Evolutionary conservation across 1,284 basidiomycete genomes (phyloP).

Genomic region (Ganoderma leucocontextum): DNA sequence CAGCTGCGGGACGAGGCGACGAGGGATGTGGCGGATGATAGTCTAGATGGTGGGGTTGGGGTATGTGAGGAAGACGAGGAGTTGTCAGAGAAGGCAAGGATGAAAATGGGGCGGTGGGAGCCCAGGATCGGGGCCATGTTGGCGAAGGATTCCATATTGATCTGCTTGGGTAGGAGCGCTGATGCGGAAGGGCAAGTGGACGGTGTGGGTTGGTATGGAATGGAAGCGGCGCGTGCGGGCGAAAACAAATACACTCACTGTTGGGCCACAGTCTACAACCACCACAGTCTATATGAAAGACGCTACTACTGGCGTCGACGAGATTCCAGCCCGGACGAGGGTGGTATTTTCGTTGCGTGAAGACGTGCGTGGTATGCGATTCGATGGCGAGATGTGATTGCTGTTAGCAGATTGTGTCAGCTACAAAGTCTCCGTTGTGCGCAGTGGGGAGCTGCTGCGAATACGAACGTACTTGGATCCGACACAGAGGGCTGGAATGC

Average conservation of each 20-base stretch:
- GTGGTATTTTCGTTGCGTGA: neutral
- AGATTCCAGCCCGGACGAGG: neutral
- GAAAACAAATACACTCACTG: slow-evolving; percentile 8
- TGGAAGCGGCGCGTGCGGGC: neutral
- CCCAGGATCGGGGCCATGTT: slow-evolving; percentile 27
- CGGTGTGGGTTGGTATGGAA: neutral
- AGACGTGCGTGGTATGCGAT: neutral
- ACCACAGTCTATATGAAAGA: neutral
- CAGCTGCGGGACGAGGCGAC: slow-evolving; percentile 11
- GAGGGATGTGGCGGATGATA: neutral
- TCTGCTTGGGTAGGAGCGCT: slow-evolving; percentile 1
- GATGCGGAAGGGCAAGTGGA: neutral
- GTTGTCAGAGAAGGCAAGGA: slow-evolving; percentile 21
- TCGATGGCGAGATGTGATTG: neutral
- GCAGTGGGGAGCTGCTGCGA: slow-evolving; percentile 1
- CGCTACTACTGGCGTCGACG: neutral
- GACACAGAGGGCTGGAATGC: neutral
- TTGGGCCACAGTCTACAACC: slow-evolving; percentile 10
- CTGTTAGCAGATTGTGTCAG: slow-evolving; percentile 14
- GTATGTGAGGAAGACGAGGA: slow-evolving; percentile 27
- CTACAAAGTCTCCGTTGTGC: neutral
- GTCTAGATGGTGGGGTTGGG: slow-evolving; percentile 15
- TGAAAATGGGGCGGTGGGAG: slow-evolving; percentile 29
- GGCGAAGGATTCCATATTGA: slow-evolving; percentile 29
- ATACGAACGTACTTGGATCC: slow-evolving; percentile 14